Percentiles rank a stretch among this genome's conserved stretches.
These are phyloP conservation scores for Pythium periplocum DNA, from an alignment of 352 stramenopile genomes.

Conservation along the genomic window DNA sequence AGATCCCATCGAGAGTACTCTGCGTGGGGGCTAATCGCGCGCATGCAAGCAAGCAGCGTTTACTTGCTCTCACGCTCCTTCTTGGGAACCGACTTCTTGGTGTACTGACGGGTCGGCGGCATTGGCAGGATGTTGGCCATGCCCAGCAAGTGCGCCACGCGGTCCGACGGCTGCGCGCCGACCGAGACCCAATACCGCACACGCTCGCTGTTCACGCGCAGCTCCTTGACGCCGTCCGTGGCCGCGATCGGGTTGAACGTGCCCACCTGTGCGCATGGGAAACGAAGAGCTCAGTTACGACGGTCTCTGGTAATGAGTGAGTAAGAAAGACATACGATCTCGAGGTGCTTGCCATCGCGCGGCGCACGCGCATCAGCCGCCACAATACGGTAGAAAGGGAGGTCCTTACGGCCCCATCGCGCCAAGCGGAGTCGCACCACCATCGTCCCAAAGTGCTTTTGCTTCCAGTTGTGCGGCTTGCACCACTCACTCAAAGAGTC, in stretches of 20 bases:
- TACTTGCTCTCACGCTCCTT: constrained; percentile 71
- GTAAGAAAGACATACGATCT: constrained; percentile 55
- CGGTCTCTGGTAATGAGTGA: no score
- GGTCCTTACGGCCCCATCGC: constrained; percentile 82
- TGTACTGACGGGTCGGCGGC: constrained; percentile 80
- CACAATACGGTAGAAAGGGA: constrained; percentile 88
- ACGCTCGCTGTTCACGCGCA: constrained; percentile 83
- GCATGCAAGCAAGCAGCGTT: not conserved
- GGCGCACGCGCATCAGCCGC: constrained; percentile 76
- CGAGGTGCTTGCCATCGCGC: constrained; percentile 80
- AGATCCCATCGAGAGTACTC: no score
- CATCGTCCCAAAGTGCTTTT: constrained; percentile 30
- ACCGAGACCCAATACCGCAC: constrained; percentile 87
- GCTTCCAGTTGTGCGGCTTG: not conserved
- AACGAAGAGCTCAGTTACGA: not conserved
- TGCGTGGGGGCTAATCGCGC: no score
- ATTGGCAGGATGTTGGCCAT: constrained; percentile 80
- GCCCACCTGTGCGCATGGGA: constrained; percentile 38
- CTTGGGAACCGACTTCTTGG: constrained; percentile 82
- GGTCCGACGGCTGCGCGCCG: constrained; percentile 81
- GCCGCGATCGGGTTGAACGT: constrained; percentile 86
- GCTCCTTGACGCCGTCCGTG: constrained; percentile 79
- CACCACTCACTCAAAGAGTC: not conserved
- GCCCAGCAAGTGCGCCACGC: constrained; percentile 71
- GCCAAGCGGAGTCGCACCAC: constrained; percentile 83